Conservation (phyloP, 805 yeast species). For the Suhomyces kilbournensis region DNA sequence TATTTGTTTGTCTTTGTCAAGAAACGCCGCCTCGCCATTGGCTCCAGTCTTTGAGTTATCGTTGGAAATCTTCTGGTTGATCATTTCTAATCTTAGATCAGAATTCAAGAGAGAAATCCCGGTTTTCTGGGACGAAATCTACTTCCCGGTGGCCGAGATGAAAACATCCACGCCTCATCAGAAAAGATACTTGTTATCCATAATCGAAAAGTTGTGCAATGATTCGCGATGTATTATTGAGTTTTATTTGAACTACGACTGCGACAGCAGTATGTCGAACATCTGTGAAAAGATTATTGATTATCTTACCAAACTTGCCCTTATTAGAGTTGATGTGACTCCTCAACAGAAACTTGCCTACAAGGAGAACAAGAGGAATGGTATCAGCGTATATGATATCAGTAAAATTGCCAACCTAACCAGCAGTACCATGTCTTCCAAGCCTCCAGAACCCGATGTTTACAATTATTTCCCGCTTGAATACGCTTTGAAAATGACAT, state of each 20-base stretch:
- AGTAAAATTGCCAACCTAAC: constrained; percentile 74
- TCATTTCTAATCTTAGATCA: constrained; percentile 76
- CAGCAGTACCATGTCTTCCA: constrained; percentile 58
- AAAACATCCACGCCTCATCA: constrained; percentile 90
- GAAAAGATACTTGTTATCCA: constrained; percentile 76
- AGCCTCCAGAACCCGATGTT: constrained; percentile 56
- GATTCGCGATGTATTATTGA: constrained; percentile 92
- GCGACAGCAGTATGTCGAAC: constrained; percentile 79
- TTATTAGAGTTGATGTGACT: constrained; percentile 69
- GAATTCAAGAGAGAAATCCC: constrained; percentile 93
- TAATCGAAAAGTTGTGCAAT: constrained; percentile 77
- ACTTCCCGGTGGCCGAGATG: constrained; percentile 91
- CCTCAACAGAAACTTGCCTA: constrained; percentile 58
- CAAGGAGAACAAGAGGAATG: constrained; percentile 41
- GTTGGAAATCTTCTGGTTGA: constrained; percentile 88
- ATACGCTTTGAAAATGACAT: constrained; percentile 77
- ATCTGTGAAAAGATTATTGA: constrained; percentile 81
- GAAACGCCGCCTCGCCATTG: constrained; percentile 89
- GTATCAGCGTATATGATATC: constrained; percentile 71
- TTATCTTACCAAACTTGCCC: constrained; percentile 67
- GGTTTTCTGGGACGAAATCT: constrained; percentile 87
- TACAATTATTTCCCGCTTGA: constrained; percentile 64
- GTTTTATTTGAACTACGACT: constrained; percentile 91
- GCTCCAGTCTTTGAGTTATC: constrained; percentile 91
- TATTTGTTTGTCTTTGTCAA: constrained; percentile 73